phyloP scores from a whole-genome alignment of 768 basidiomycete genomes.

The Zangia roseola region DNA sequence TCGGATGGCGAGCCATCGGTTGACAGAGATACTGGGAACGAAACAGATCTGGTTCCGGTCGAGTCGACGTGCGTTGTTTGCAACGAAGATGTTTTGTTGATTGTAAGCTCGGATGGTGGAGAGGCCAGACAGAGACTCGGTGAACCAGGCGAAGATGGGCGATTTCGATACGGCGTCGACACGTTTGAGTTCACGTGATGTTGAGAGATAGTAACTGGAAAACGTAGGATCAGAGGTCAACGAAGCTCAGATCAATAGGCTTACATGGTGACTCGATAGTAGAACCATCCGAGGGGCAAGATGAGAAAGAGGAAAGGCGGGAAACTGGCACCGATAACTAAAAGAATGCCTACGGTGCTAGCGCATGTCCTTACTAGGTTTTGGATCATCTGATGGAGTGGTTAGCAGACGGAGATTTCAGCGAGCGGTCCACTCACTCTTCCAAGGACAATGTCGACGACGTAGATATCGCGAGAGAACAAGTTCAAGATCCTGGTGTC shows the following conservation, averaged over 20 bases:
- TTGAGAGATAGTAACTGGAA: conserved; percentile 79
- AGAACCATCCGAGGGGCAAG: conserved; percentile 76
- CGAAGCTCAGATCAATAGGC: conserved; percentile 16
- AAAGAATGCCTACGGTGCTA: conserved; percentile 54
- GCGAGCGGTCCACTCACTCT: conserved; percentile 38
- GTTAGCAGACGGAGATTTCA: not conserved
- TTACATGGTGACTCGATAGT: conserved; percentile 76
- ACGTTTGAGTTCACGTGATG: conserved; percentile 84
- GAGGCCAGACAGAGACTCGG: conserved; percentile 71
- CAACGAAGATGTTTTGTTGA: conserved; percentile 66
- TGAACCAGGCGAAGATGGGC: conserved; percentile 90
- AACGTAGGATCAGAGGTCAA: not conserved
- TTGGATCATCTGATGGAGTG: conserved; percentile 50
- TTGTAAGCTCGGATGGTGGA: conserved; percentile 82
- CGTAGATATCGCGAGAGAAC: conserved; percentile 87
- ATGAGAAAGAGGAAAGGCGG: conserved; percentile 79
- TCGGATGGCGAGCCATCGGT: conserved; percentile 82
- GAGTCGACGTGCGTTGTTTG: conserved; percentile 68
- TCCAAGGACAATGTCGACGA: conserved; percentile 80
- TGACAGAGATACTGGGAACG: conserved; percentile 68
- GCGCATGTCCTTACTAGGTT: conserved; percentile 65
- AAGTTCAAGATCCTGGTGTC: conserved; percentile 73
- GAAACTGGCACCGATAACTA: conserved; percentile 79
- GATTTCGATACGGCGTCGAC: conserved; percentile 86
- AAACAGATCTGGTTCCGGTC: conserved; percentile 86